phyloP scores from a whole-genome alignment of 163 green algal species.

The Chlamydomonas reinhardtii region DNA sequence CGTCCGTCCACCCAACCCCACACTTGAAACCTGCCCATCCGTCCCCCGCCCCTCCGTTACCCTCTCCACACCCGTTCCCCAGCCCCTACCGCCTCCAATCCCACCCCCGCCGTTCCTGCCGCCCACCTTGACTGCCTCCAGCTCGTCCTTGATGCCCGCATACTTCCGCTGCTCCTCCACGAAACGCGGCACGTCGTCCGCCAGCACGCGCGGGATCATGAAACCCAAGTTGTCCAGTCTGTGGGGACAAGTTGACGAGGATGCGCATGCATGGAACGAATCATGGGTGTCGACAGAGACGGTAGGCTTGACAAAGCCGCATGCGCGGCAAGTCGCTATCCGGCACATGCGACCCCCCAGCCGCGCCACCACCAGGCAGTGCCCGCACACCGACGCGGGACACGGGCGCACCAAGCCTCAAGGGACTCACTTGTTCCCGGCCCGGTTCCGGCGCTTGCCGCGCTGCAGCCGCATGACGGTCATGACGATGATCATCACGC shows the following conservation, averaged over 20 bases:
- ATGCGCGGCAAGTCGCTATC: no score
- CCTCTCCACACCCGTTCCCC: no score
- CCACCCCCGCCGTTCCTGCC: not conserved
- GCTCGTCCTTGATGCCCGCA: conserved; percentile 34
- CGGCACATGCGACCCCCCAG: no score
- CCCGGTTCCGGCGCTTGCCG: conserved; percentile 4
- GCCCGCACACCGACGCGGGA: no score
- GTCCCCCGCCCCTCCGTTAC: not conserved
- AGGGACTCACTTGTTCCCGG: conserved; percentile 25
- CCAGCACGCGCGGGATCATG: conserved; percentile 45
- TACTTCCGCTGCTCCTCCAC: conserved; percentile 55
- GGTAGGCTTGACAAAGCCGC: no score
- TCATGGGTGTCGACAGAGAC: no score
- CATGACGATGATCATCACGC: conserved; percentile 42
- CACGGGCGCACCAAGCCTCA: no score
- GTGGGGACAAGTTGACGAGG: not conserved
- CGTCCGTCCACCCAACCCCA: no score
- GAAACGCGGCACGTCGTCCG: conserved; percentile 38
- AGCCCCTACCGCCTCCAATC: no score
- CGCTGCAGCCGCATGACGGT: conserved; percentile 35
- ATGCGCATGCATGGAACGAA: not conserved
- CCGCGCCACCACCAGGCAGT: no score
- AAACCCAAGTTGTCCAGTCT: conserved; percentile 47
- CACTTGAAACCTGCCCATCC: no score
- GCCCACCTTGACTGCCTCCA: conserved; percentile 35